These are phyloP conservation scores for Solanum peruvianum DNA, from an alignment of 257 asterid species.

Conservation along the genomic window DNA sequence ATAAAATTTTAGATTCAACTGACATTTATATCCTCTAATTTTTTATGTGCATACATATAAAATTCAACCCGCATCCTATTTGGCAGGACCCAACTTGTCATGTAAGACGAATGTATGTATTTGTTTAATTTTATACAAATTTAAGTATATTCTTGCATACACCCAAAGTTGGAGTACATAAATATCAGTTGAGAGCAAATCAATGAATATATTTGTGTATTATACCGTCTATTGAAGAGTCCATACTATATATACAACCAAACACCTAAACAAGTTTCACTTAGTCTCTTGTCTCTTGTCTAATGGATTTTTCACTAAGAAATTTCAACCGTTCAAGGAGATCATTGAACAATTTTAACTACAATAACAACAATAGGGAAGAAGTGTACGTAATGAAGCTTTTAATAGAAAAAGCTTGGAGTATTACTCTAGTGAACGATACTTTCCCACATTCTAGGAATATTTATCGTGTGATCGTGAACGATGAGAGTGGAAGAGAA, in stretches of 20 bases:
- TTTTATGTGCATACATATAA: too few species aligned
- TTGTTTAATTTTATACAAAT: too few species aligned
- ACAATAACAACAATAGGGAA: background rate
- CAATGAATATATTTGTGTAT: too few species aligned
- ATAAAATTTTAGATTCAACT: too few species aligned
- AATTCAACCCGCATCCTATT: too few species aligned
- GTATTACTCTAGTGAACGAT: background rate
- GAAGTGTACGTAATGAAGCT: background rate
- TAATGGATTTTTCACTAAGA: background rate
- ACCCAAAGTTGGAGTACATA: background rate
- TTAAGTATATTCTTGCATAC: too few species aligned
- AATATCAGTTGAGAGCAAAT: too few species aligned
- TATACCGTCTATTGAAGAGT: background rate
- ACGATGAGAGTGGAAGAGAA: background rate
- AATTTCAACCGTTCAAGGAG: background rate
- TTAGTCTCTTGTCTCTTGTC: background rate
- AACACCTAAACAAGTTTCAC: background rate
- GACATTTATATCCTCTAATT: too few species aligned
- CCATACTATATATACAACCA: background rate
- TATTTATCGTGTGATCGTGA: background rate
- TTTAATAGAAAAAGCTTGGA: background rate
- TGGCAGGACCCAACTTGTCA: background rate
- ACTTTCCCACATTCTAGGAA: background rate
- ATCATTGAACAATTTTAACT: background rate
- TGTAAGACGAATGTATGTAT: too few species aligned